These are phyloP conservation scores for Fusarium protoensiforme DNA, from an alignment of 2,329 filamentous ascomycete genomes.

Conservation along the genomic window DNA sequence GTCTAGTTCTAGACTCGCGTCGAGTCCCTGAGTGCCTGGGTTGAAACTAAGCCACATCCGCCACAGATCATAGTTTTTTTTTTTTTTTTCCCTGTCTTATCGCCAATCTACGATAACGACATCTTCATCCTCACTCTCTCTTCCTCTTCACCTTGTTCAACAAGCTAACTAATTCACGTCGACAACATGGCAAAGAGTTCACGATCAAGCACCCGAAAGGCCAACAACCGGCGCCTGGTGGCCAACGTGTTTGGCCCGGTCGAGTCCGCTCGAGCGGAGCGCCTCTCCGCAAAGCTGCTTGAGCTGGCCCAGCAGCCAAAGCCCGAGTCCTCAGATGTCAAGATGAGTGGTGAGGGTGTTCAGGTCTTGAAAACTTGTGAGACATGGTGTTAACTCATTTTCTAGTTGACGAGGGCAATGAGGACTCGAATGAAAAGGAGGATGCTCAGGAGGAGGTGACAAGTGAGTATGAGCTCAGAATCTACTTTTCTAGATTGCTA, in stretches of 20 bases:
- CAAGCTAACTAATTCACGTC: constrained; percentile 2
- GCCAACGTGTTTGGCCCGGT: constrained; percentile 85
- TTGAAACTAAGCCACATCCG: not conserved
- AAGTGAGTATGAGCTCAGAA: constrained; percentile 29
- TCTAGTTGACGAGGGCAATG: constrained; percentile 44
- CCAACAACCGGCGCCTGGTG: constrained; percentile 85
- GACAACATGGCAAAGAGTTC: constrained; percentile 86
- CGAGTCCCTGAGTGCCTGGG: not conserved
- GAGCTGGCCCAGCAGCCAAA: constrained; percentile 83
- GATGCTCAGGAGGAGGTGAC: constrained; percentile 42
- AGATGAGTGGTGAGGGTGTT: constrained; percentile 56
- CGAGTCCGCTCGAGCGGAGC: constrained; percentile 81
- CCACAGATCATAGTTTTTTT: constrained; percentile 23
- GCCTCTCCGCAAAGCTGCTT: constrained; percentile 86
- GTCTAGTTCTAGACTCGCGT: not conserved
- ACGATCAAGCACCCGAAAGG: constrained; percentile 82
- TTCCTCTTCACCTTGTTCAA: constrained; percentile 14
- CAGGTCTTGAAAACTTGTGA: not conserved
- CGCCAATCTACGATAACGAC: constrained; percentile 28
- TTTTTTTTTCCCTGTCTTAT: constrained; percentile 1
- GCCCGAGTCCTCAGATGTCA: constrained; percentile 64
- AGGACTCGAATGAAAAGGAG: constrained; percentile 44
- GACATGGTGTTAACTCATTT: constrained; percentile 10
- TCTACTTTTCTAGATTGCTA: constrained; percentile 18
- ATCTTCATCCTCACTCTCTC: constrained; percentile 14